These are phyloP conservation scores for Eucalyptus polyanthemos DNA, from an alignment of 345 rosid genomes.

Conservation along the genomic window DNA sequence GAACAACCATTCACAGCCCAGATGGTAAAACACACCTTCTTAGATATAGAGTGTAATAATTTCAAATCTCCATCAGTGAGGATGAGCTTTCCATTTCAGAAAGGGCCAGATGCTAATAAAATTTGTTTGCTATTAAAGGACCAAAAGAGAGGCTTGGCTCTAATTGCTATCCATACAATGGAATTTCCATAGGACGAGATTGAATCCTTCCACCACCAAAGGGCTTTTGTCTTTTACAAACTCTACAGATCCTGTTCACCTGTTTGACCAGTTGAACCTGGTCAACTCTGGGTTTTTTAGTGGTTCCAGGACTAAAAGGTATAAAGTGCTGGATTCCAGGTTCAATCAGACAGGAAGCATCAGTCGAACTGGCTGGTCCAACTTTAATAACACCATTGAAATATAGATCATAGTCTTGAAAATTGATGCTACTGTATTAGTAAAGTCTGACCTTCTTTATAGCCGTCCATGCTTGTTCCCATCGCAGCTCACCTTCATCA, in stretches of 20 bases:
- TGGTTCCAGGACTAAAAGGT: neutral
- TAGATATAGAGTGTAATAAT: neutral
- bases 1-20: neutral
- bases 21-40: neutral
- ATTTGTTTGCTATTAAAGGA: neutral
- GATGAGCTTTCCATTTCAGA: neutral
- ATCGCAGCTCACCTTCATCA: slow-evolving; percentile 81
- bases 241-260: neutral
- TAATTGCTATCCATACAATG: neutral
- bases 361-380: neutral
- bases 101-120: neutral
- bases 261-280: neutral
- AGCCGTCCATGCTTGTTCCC: slow-evolving; percentile 98
- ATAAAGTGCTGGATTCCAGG: neutral
- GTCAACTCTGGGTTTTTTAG: neutral
- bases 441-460: slow-evolving; percentile 66
- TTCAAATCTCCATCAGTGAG: neutral
- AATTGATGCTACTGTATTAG: neutral
- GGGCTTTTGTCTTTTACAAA: neutral
- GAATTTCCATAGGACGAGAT: neutral
- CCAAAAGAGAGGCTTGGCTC: neutral
- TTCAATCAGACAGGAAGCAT: neutral
- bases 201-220: neutral
- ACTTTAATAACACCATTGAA: neutral
- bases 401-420: neutral